Evolutionary conservation across 1,284 basidiomycete genomes (phyloP), one percentile per base, ranked within the genome.

Genomic region (Cryptococcus floricola): DNA sequence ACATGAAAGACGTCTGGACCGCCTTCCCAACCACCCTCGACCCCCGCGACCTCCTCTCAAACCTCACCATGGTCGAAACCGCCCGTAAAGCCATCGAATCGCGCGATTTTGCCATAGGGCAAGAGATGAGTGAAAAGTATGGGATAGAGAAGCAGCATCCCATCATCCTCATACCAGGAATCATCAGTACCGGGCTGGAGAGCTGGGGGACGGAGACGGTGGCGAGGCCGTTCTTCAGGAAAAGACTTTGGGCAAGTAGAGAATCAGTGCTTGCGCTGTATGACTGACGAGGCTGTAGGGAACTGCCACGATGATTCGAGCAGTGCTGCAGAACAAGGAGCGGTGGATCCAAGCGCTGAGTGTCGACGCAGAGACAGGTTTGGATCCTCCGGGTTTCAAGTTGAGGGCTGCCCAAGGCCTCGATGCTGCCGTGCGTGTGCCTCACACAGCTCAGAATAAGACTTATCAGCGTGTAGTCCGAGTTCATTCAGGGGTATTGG

Each of bases 401-500:
- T 85, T 98, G 46, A 82, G 95, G 38, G 91, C 94, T 9, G 92
- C 91, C 0, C 91, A 98, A 74, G 94, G 81, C 0, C 64, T 81
- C 0, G 81, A 81, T 52, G 83, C 81, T 0, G 82, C 82, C 4
- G 75, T 54, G 66, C 65, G 63, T 27, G 4, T 18, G 27, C 4
- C 16, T 12, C 16, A 8, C 14, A n/a, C 27, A 5, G 25, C 6
- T 48, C 31, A 34, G 5, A 34, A 10, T 10, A 34, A 34, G 10
- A 28, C 5, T 10, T 39, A 39, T 47, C 25, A 10, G 16, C 5
- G 28, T 28, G 41, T 47, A 68, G 61, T 91, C 87, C 63, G 90
- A 85, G 67, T 96, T 98, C 70, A 87, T 97, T 54, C 87, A 89
- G 69, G 91, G 91, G 4, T 97, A 92, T 74, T 96, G 93, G 93